Conservation (phyloP, 495 filamentous ascomycete genomes). For the Penicillium antarcticum region DNA sequence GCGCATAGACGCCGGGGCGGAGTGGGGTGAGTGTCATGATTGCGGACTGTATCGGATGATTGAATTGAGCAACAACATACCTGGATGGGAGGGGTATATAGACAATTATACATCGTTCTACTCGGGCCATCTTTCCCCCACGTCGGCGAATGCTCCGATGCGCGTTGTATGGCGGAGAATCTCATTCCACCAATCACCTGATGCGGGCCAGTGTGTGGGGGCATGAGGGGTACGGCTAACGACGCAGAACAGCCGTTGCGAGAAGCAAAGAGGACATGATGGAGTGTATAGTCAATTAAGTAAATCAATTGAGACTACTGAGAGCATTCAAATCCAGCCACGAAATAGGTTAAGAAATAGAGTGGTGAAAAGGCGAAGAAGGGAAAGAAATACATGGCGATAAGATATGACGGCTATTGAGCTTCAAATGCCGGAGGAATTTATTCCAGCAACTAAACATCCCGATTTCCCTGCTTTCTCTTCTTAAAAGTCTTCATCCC, state of each 20-base stretch:
- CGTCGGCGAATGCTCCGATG: slow-evolving; percentile 26
- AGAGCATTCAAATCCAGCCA: too few species aligned
- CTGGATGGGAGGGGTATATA: not conserved
- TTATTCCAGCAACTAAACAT: slow-evolving; percentile 18
- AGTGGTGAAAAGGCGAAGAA: not conserved
- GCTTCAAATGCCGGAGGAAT: slow-evolving; percentile 31
- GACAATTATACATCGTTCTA: slow-evolving; percentile 1
- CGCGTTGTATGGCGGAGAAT: slow-evolving; percentile 23
- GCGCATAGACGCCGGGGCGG: slow-evolving; percentile 82
- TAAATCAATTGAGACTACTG: not conserved
- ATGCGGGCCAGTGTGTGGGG: slow-evolving; percentile 16
- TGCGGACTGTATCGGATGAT: slow-evolving; percentile 4
- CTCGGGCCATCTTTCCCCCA: slow-evolving; percentile 17
- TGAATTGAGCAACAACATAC: not conserved
- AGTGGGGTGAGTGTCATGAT: slow-evolving; percentile 55
- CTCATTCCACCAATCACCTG: slow-evolving; percentile 19
- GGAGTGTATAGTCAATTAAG: not conserved
- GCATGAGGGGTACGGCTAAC: slow-evolving; percentile 6
- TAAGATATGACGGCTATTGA: slow-evolving; percentile 31
- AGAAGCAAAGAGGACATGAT: not conserved
- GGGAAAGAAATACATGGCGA: not conserved
- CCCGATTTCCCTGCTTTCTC: slow-evolving; percentile 5
- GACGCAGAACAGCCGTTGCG: not conserved
- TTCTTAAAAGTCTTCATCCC: slow-evolving; percentile 9
- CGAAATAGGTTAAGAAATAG: too few species aligned